These are phyloP conservation scores for Purshia tridentata DNA, from an alignment of 306 rosid genomes.

Conservation along the genomic window DNA sequence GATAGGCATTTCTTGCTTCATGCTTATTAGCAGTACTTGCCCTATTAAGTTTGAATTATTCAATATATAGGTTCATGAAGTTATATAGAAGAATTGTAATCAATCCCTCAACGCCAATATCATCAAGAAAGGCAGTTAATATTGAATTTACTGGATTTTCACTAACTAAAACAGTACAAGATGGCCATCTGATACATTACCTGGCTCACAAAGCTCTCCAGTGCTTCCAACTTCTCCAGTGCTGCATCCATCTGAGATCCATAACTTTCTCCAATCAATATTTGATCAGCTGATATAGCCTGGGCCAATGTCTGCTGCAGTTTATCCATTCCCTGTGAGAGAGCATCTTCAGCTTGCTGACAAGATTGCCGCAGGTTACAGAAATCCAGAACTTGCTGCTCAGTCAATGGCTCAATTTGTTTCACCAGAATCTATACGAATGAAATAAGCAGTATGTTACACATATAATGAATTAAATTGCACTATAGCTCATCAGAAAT, in stretches of 20 bases:
- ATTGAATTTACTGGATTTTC: slow-evolving; percentile 6
- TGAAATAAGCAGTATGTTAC: neutral
- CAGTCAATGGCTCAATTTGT: slow-evolving; percentile 61
- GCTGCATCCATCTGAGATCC: slow-evolving; percentile 58
- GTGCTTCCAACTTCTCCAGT: slow-evolving; percentile 59
- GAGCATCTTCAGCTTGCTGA: slow-evolving; percentile 91
- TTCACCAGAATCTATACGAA: slow-evolving; percentile 54
- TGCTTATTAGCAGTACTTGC: too few species aligned
- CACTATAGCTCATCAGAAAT: slow-evolving; percentile 1
- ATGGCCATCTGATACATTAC: slow-evolving; percentile 33
- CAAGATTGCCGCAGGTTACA: slow-evolving; percentile 53
- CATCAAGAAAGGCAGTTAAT: neutral
- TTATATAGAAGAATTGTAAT: too few species aligned
- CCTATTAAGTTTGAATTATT: too few species aligned
- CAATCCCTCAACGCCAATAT: too few species aligned
- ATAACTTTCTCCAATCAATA: slow-evolving; percentile 33
- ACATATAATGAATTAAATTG: neutral
- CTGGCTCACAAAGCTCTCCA: slow-evolving; percentile 76
- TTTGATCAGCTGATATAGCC: slow-evolving; percentile 47
- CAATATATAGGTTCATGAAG: too few species aligned
- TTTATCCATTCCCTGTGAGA: slow-evolving; percentile 80
- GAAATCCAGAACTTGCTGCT: slow-evolving; percentile 42
- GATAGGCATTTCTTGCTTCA: neutral
- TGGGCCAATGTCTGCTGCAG: slow-evolving; percentile 63
- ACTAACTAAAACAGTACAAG: neutral